phyloP scores from a whole-genome alignment of 257 asterid genomes.

The Misopates orontium region DNA sequence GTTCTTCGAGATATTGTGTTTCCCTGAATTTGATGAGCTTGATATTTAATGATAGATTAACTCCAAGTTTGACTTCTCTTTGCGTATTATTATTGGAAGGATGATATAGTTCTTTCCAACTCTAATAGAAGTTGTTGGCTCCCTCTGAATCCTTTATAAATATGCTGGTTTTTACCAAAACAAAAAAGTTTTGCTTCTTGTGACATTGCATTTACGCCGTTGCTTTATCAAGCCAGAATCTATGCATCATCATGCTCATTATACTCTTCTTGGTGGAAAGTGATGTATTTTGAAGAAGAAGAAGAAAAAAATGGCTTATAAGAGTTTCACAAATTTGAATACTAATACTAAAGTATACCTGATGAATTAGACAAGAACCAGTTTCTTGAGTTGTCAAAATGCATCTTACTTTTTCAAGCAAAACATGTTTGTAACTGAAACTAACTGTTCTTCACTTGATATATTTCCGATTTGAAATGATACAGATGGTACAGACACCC shows the following conservation, averaged over 20 bases:
- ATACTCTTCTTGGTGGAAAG: not conserved
- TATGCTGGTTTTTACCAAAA: not conserved
- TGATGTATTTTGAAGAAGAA: not conserved
- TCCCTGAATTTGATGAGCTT: not conserved
- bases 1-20: not conserved
- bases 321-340: not conserved
- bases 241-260: slow-evolving; percentile 2
- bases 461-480: slow-evolving; percentile 12
- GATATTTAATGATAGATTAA: not conserved
- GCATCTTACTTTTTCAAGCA: not conserved
- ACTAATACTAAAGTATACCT: not conserved
- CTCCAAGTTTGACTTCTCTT: slow-evolving; percentile 5
- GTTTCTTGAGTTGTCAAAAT: not conserved
- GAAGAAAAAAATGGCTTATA: not conserved
- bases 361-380: not conserved
- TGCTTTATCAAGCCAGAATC: not conserved
- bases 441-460: slow-evolving; percentile 18
- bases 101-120: not conserved
- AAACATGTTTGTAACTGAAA: slow-evolving; percentile 6
- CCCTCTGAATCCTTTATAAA: not conserved
- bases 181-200: not conserved
- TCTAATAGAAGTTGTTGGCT: not conserved
- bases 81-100: not conserved
- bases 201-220: not conserved
- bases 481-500: slow-evolving; percentile 96